Evolutionary conservation across 2,329 filamentous ascomycete genomes (phyloP), one percentile per base, ranked within the genome.

Genomic region (Tricladium varicosporioides): DNA sequence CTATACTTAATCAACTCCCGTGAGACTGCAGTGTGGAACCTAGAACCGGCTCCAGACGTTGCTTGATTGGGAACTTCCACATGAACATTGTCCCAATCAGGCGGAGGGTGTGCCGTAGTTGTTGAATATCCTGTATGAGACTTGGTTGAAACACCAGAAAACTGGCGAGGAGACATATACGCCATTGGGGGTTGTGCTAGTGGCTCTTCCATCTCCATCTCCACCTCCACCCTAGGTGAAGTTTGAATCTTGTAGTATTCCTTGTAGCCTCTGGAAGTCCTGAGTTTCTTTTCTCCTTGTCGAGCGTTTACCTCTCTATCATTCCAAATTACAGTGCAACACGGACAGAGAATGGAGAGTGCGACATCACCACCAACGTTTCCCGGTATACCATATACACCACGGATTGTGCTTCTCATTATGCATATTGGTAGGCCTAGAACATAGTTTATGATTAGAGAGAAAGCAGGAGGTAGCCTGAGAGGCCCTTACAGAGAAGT

Each of bases 261-360:
- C 27, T 53, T 16, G 27, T 53, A 33, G 40, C 51, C 52, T 36
- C 43, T 45, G 19, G 56, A 55, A 5, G 46, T 63, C n/a, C 54
- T 40, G n/a, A 64, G 56, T 5, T 59, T 45, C 3, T 40, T 47
- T 16, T 64, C 54, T 10, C 67, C 74, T 63, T 79, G 76, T 52
- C 77, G 67, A 10, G 67, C 68, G 50, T 69, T 68, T 4, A 79
- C 67, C 61, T 79, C 77, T 33, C 74, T 68, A 64, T 79, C 77
- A 59, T 74, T 74, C 62, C 77, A 74, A 52, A 77, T 72, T 1
- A 71, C 66, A 9, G 71, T 68, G 56, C 76, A 78, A 48, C 70
- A 71, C 11, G 70, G 71, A 60, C 75, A 78, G 57, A 73, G 77
- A 22, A 69, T 72, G 1, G 69, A 66, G 18, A 67, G 65, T 0